phyloP scores from a whole-genome alignment of 2,329 filamentous ascomycete species.

The Ophiostoma angusticollis region DNA sequence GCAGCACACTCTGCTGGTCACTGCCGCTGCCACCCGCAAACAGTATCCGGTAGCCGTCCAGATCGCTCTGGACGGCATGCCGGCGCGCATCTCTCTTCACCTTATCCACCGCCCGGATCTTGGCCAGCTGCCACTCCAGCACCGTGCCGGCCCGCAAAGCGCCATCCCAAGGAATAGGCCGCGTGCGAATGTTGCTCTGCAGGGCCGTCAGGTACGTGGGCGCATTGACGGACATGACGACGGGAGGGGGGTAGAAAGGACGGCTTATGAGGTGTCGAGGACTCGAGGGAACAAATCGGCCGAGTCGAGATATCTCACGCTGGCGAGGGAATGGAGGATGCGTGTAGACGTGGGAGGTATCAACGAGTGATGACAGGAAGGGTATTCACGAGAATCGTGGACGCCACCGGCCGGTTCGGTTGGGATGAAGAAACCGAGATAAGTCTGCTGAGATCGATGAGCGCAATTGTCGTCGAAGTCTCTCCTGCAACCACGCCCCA shows the following conservation, averaged over 20 bases:
- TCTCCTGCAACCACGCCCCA: conserved; percentile 9
- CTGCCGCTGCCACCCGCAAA: conserved; percentile 70
- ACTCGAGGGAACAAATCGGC: too few species aligned
- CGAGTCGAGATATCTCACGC: too few species aligned
- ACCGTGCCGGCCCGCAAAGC: conserved; percentile 87
- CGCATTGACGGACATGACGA: conserved; percentile 74
- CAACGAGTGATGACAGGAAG: too few species aligned
- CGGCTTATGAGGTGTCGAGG: too few species aligned
- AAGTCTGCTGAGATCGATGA: too few species aligned
- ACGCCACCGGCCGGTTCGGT: too few species aligned
- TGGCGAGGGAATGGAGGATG: neutral
- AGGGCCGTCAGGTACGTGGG: conserved; percentile 75
- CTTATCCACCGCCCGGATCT: conserved; percentile 95
- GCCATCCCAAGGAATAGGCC: conserved; percentile 95
- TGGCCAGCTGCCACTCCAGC: conserved; percentile 84
- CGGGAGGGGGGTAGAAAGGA: neutral
- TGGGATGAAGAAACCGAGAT: too few species aligned
- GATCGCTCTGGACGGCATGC: conserved; percentile 66
- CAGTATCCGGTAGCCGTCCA: conserved; percentile 66
- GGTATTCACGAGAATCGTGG: too few species aligned
- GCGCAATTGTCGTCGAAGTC: too few species aligned
- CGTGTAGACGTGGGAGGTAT: neutral
- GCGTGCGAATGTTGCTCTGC: conserved; percentile 92
- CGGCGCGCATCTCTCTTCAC: conserved; percentile 83
- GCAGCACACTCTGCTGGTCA: conserved; percentile 60